Evolutionary conservation across 139 green algal genomes (phyloP).

Genomic region (Picocystis salinarum): DNA sequence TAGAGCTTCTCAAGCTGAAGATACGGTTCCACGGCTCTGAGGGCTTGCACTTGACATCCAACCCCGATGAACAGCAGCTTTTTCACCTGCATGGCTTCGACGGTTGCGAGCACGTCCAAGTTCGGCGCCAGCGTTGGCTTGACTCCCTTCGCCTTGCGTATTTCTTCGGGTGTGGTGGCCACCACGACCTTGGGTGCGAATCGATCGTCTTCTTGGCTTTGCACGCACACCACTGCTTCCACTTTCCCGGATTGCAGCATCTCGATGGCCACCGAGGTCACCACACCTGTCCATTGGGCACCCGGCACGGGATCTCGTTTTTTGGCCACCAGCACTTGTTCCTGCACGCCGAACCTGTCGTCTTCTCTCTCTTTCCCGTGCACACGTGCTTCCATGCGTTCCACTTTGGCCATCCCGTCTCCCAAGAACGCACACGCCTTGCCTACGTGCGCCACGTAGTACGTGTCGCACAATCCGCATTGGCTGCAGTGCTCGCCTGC

Average conservation of each 20-base stretch:
- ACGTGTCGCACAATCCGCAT: slow-evolving; percentile 87
- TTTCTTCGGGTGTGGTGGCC: slow-evolving; percentile 54
- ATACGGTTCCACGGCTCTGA: slow-evolving; percentile 70
- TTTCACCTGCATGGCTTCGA: slow-evolving; percentile 69
- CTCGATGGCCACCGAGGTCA: slow-evolving; percentile 53
- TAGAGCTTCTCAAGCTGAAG: slow-evolving; percentile 82
- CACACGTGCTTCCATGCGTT: slow-evolving; percentile 12
- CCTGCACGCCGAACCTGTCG: no score
- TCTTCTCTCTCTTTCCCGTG: slow-evolving; percentile 15
- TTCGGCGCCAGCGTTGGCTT: slow-evolving; percentile 83
- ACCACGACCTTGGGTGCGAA: slow-evolving; percentile 66
- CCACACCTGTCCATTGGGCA: slow-evolving; percentile 48
- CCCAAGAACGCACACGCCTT: background rate
- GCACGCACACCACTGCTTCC: slow-evolving; percentile 88
- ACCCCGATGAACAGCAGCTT: slow-evolving; percentile 87
- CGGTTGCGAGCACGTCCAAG: slow-evolving; percentile 71
- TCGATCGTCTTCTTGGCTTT: slow-evolving; percentile 55
- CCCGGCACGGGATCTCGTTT: background rate
- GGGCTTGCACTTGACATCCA: slow-evolving; percentile 73
- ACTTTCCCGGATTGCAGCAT: slow-evolving; percentile 68
- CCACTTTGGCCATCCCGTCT: slow-evolving; percentile 17
- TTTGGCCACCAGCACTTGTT: background rate
- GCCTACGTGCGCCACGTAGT: slow-evolving; percentile 90
- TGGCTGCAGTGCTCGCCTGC: slow-evolving; percentile 30
- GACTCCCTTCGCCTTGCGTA: slow-evolving; percentile 66